Evolutionary conservation across 2,329 filamentous ascomycete genomes (phyloP).

Genomic region (Neopestalotiopsis sp.): DNA sequence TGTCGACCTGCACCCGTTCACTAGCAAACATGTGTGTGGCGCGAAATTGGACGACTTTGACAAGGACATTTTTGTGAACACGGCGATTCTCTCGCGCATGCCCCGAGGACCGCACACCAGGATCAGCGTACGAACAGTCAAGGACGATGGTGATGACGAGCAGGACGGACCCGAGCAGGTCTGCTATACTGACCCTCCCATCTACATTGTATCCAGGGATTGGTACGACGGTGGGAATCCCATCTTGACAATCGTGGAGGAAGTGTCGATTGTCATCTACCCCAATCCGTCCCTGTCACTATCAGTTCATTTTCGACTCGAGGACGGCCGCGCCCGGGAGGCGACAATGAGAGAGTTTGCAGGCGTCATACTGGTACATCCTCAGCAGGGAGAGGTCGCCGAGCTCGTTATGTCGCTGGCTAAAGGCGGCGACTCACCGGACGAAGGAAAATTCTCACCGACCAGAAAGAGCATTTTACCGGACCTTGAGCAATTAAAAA

Average conservation of each 20-base stretch:
- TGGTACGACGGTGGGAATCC: background rate
- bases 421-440: background rate
- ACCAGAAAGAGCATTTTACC: background rate
- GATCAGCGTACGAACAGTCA: background rate
- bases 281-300: too few species aligned
- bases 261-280: background rate
- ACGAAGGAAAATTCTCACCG: too few species aligned
- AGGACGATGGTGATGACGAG: too few species aligned
- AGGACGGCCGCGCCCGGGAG: background rate
- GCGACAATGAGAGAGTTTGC: background rate
- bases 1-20: background rate
- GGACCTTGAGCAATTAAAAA: background rate
- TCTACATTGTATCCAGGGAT: background rate
- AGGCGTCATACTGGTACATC: background rate
- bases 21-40: background rate
- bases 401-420: background rate
- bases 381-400: conserved; percentile 2
- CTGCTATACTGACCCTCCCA: background rate
- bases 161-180: background rate
- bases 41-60: background rate
- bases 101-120: background rate
- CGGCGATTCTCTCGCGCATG: background rate
- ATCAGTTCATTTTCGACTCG: background rate
- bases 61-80: conserved; percentile 4
- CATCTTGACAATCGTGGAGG: background rate